A percentile compares a stretch with the other conserved stretches of the same genome.
Conservation (phyloP, 495 filamentous ascomycete genomes). For the Trichoderma parareesei region DNA sequence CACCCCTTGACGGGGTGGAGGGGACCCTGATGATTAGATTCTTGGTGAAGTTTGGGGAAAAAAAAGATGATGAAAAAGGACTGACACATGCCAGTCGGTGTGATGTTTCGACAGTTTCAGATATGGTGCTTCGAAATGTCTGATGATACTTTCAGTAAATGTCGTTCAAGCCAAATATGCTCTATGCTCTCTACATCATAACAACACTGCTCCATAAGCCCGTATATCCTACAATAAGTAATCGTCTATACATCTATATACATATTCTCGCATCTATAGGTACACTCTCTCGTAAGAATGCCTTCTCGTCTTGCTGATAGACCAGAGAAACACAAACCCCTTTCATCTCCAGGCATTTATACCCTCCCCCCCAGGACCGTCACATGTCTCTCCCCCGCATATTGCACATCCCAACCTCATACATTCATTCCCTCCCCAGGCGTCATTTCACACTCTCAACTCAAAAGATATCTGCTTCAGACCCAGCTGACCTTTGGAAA, state of each 20-base stretch:
- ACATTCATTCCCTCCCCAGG: background rate
- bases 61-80: background rate
- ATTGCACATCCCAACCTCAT: background rate
- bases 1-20: no score
- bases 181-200: no score
- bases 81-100: background rate
- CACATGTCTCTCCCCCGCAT: slow-evolving; percentile 1
- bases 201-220: no score
- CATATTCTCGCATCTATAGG: no score
- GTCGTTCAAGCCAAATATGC: no score
- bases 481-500: background rate
- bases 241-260: no score
- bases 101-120: background rate
- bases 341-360: background rate
- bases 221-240: background rate
- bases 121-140: background rate
- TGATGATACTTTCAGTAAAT: background rate
- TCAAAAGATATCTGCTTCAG: background rate
- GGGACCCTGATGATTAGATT: no score
- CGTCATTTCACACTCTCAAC: background rate
- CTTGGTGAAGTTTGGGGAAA: no score
- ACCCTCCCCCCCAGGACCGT: background rate
- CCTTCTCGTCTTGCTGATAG: background rate
- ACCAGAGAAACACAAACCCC: background rate
- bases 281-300: no score